A percentile compares a stretch with the other conserved stretches of the same genome.
Conservation (phyloP, 2,329 filamentous ascomycete genomes). For the Beauveria sp. region DNA sequence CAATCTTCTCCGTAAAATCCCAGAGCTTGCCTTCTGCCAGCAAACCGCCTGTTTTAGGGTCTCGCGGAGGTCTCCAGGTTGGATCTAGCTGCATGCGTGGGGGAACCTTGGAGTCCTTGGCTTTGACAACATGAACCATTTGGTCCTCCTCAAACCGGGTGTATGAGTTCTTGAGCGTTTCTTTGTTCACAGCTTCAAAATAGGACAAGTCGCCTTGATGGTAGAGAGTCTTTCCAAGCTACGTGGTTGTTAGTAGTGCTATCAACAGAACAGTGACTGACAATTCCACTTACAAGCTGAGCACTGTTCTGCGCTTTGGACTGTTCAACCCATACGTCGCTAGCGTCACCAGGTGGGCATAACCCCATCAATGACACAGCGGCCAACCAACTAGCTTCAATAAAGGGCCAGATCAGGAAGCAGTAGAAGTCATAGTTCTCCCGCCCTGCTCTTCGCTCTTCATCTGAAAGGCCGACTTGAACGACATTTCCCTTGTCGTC, state of each 20-base stretch:
- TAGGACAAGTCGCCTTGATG: slow-evolving; percentile 96
- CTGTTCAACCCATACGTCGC: slow-evolving; percentile 70
- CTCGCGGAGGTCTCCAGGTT: slow-evolving; percentile 66
- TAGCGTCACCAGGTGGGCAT: slow-evolving; percentile 51
- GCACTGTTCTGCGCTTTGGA: slow-evolving; percentile 73
- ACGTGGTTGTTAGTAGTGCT: background rate
- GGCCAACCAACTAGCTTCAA: slow-evolving; percentile 89
- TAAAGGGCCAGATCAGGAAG: slow-evolving; percentile 97
- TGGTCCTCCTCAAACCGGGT: slow-evolving; percentile 83
- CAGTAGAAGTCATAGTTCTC: slow-evolving; percentile 99
- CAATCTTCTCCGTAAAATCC: slow-evolving; percentile 87
- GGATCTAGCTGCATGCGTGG: slow-evolving; percentile 61
- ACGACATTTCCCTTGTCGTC: slow-evolving; percentile 48
- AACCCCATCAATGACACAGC: slow-evolving; percentile 83
- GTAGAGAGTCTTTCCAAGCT: slow-evolving; percentile 93
- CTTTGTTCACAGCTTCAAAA: slow-evolving; percentile 97
- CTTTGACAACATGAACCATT: slow-evolving; percentile 68
- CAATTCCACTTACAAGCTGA: slow-evolving; percentile 55
- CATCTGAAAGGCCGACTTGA: slow-evolving; percentile 64
- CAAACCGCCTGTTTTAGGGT: slow-evolving; percentile 52
- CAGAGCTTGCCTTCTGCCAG: slow-evolving; percentile 70
- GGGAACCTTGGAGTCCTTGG: slow-evolving; percentile 54
- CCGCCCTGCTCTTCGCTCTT: slow-evolving; percentile 69
- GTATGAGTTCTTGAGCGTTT: slow-evolving; percentile 92
- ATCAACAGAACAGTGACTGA: background rate